Base-by-base conservation (phyloP, 352 stramenopile species). In the Phytophthora pluvialis region DNA sequence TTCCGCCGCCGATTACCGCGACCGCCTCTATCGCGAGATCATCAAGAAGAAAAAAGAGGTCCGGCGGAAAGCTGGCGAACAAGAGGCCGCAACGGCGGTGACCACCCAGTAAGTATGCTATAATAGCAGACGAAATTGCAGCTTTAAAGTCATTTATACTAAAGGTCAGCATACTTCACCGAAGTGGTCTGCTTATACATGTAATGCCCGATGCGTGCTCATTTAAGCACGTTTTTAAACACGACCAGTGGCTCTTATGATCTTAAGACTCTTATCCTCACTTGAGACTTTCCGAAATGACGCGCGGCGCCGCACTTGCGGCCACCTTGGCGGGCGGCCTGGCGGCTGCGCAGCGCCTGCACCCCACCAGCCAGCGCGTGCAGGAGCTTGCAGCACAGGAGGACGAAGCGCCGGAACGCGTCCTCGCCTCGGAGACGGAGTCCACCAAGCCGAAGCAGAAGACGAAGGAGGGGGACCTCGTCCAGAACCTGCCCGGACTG, bases 21-120 rank as follows among this genome's bases (percentile, higher is more conserved):
- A 98, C 47, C 85, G 89, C 9, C 77, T 98, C 26, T 98, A 98
- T 66, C 80, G 79, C 26, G 90, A 98, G 61, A 98, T 98, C 71
- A 96, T 94, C 57, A 94, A 97, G 68, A 93, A 94, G 59, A 97
- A 97, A 64, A 97, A 97, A 62, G 93, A 98, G 33, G 81, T 94
- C 48, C 82, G 93, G 50, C 78, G 85, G 59, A 78, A 73, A 71
- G 60, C 61, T 1, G 67, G 62, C 26, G 67, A 78, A 42, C 57
- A 72, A 36, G 67, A 75, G 8, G 45, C 62, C 16, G 66, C 48
- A 35, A 18, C 44, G 16, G 28, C 25, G 7, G 44, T 21, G 11
- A 54, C 46, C 11, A n/a, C 51, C 4, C 64, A 72, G 60, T 63
- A 72, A 21, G 21, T 21, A 1, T 21, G 21, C 21, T 21, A 21